These are phyloP conservation scores for Angomonas desouzai DNA, from an alignment of 208 protist species.

Conservation along the genomic window DNA sequence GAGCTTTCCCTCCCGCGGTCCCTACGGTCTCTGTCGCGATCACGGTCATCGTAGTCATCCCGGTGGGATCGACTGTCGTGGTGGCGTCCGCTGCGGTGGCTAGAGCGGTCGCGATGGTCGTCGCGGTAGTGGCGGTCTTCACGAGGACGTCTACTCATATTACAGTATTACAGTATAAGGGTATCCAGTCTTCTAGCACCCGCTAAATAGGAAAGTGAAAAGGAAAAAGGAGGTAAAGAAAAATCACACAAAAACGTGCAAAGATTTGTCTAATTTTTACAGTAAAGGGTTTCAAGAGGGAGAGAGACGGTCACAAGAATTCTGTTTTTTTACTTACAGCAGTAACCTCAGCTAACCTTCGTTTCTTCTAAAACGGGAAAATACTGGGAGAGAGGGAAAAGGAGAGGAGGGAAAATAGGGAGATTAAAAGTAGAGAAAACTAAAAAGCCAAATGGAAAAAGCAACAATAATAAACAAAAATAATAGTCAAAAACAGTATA, in stretches of 20 bases:
- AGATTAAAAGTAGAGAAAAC: too few species aligned
- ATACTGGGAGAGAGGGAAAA: too few species aligned
- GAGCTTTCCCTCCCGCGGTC: slow-evolving; percentile 6
- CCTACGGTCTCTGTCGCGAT: slow-evolving; percentile 3
- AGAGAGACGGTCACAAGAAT: slow-evolving; percentile 13
- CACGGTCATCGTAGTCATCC: slow-evolving; percentile 5
- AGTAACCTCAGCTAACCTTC: too few species aligned
- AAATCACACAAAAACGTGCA: not conserved
- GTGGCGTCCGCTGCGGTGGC: not conserved
- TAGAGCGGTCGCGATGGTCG: slow-evolving; percentile 7
- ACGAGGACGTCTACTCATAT: slow-evolving; percentile 8
- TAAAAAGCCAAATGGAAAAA: too few species aligned
- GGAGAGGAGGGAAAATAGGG: slow-evolving; percentile 10
- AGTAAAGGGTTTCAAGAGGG: not conserved
- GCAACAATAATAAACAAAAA: too few species aligned
- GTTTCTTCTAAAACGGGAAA: too few species aligned
- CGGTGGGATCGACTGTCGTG: slow-evolving; percentile 15
- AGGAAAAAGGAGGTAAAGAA: slow-evolving; percentile 9
- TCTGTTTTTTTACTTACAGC: too few species aligned
- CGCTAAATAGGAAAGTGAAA: slow-evolving; percentile 10
- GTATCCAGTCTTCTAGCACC: slow-evolving; percentile 3
- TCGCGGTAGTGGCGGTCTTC: not conserved
- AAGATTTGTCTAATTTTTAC: not conserved
- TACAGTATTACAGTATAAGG: not conserved
- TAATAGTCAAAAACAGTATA: too few species aligned